phyloP scores from a whole-genome alignment of 2,329 filamentous ascomycete species.

The Cordyceps javanica region DNA sequence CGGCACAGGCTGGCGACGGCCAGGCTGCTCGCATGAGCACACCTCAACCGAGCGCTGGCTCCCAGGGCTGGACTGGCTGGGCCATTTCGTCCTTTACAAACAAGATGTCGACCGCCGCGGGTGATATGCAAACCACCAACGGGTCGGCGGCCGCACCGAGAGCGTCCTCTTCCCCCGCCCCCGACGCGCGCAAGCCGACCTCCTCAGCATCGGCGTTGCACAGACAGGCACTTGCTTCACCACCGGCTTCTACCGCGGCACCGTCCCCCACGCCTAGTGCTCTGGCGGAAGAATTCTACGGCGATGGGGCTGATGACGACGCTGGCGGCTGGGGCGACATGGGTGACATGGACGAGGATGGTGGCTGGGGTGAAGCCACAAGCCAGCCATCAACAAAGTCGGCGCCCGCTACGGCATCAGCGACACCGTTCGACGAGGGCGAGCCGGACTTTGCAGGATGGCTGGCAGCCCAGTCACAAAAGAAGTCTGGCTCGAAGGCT shows the following conservation, averaged over 20 bases:
- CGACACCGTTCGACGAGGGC: constrained; percentile 67
- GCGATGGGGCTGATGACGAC: constrained; percentile 53
- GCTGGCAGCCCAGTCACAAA: constrained; percentile 77
- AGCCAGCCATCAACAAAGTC: constrained; percentile 27
- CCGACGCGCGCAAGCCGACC: constrained; percentile 32
- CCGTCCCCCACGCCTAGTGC: constrained; percentile 40
- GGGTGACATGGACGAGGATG: constrained; percentile 47
- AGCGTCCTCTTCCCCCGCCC: constrained; percentile 35
- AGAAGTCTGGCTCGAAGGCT: constrained; percentile 60
- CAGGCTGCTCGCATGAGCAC: constrained; percentile 70
- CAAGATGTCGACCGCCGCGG: constrained; percentile 76
- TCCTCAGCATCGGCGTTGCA: constrained; percentile 54
- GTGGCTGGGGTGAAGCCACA: constrained; percentile 32
- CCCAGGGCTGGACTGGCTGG: constrained; percentile 79
- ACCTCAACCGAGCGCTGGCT: constrained; percentile 56
- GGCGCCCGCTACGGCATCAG: constrained; percentile 20
- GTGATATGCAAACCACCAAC: constrained; percentile 68
- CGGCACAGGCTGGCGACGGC: constrained; percentile 48
- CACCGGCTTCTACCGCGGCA: constrained; percentile 39
- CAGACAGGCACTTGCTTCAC: constrained; percentile 52
- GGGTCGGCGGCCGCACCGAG: constrained; percentile 36
- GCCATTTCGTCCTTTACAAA: constrained; percentile 98
- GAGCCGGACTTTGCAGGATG: constrained; percentile 96
- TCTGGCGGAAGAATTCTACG: constrained; percentile 44
- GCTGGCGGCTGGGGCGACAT: constrained; percentile 71